These are phyloP conservation scores for Nyssa sinensis DNA, from an alignment of 148 eudicot genomes.

Conservation along the genomic window DNA sequence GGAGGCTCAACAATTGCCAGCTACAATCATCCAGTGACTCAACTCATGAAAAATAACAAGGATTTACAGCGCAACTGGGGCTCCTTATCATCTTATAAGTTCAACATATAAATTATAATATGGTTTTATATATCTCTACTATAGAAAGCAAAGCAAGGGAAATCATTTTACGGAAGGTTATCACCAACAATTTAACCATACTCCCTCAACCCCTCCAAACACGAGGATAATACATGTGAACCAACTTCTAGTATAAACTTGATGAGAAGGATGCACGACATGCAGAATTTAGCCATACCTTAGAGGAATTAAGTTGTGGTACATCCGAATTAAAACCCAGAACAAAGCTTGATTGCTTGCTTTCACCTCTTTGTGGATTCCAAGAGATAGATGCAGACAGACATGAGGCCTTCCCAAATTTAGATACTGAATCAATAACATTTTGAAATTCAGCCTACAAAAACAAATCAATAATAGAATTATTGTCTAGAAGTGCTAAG, in stretches of 20 bases:
- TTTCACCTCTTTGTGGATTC: conserved; percentile 72
- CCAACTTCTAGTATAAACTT: background rate
- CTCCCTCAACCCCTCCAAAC: no score
- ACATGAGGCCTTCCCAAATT: conserved; percentile 66
- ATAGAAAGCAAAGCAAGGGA: background rate
- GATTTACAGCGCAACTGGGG: background rate
- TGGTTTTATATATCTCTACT: background rate
- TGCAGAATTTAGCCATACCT: conserved; percentile 41
- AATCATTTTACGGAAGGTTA: background rate
- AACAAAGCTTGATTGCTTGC: conserved; percentile 80
- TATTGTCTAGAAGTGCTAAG: background rate
- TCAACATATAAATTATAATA: background rate
- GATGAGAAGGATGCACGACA: background rate
- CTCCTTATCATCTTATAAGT: background rate
- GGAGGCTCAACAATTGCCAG: no score
- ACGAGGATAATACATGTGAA: no score
- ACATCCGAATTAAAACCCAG: conserved; percentile 75
- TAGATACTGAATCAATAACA: conserved; percentile 72
- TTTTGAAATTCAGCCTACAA: conserved; percentile 91
- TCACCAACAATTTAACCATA: background rate
- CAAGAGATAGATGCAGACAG: conserved; percentile 82
- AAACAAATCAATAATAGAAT: background rate
- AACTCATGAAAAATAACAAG: background rate
- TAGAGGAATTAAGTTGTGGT: conserved; percentile 66
- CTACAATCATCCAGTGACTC: no score